Conservation (phyloP, 208 protist species). For the Crithidia brevicula region DNA sequence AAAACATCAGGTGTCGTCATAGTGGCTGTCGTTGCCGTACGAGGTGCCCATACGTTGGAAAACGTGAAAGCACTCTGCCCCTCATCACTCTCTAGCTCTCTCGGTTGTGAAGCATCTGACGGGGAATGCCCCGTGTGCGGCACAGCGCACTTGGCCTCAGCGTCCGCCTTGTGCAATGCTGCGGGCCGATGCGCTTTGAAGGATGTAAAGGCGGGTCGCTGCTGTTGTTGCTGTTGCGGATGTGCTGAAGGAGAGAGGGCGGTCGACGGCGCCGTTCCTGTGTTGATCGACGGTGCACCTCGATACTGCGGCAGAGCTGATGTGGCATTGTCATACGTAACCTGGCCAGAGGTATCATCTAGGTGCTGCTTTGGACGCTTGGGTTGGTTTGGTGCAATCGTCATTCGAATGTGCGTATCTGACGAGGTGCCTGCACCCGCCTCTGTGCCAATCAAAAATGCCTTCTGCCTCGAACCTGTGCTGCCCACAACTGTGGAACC, state of each 20-base stretch:
- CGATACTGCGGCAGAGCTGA: too few species aligned
- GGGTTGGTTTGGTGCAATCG: background rate
- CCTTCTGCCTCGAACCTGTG: background rate
- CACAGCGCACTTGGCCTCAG: background rate
- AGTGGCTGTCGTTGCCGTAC: too few species aligned
- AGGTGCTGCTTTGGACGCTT: background rate
- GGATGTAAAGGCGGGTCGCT: background rate
- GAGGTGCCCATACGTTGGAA: background rate
- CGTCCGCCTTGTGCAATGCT: background rate
- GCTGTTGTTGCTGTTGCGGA: background rate
- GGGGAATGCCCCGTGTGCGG: background rate
- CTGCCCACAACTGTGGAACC: too few species aligned
- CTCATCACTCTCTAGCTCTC: too few species aligned
- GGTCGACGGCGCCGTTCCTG: background rate
- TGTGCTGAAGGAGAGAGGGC: background rate
- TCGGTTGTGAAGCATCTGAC: too few species aligned
- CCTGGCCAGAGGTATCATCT: too few species aligned
- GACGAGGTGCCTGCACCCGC: background rate
- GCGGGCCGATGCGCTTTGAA: background rate
- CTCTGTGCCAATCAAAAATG: background rate
- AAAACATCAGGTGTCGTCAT: too few species aligned
- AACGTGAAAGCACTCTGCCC: background rate
- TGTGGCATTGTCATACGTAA: too few species aligned
- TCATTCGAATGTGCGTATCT: background rate
- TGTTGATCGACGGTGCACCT: too few species aligned